phyloP scores from a whole-genome alignment of 257 asterid genomes.

The Perilla frutescens region DNA sequence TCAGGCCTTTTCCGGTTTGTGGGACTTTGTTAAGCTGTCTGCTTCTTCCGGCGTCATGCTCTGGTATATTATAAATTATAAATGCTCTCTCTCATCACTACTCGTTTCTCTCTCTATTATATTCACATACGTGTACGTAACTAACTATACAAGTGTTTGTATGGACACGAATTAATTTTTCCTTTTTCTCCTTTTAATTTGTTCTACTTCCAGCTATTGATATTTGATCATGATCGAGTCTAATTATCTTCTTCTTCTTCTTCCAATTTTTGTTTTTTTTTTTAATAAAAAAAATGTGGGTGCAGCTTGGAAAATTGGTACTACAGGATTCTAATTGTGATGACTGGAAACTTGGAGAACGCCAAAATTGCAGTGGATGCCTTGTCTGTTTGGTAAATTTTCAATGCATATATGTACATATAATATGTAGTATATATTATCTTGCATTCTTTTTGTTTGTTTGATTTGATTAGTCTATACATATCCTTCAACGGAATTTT shows the following conservation, averaged over 20 bases:
- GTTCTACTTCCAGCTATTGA: no score
- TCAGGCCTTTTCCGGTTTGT: constrained; percentile 80
- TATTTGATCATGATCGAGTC: no score
- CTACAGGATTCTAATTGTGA: constrained; percentile 64
- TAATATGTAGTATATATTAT: no score
- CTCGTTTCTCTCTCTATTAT: neutral
- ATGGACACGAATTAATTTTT: no score
- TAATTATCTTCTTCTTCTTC: no score
- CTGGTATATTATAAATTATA: constrained; percentile 46
- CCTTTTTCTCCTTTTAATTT: no score
- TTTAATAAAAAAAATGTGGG: constrained; percentile 12
- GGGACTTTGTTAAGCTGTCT: constrained; percentile 83
- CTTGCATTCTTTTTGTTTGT: no score
- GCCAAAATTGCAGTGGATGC: constrained; percentile 81
- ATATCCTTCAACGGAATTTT: no score
- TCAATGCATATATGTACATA: neutral
- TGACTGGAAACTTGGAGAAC: constrained; percentile 79
- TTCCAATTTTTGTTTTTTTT: neutral
- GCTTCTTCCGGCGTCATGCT: constrained; percentile 94
- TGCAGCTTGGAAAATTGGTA: constrained; percentile 85
- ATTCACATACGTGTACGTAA: no score
- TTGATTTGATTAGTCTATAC: no score
- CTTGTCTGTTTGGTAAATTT: constrained; percentile 71
- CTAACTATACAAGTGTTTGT: no score
- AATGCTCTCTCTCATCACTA: neutral